These are phyloP conservation scores for Diversispora eburnea DNA, from an alignment of 192 early-diverging fungal species.

Conservation along the genomic window DNA sequence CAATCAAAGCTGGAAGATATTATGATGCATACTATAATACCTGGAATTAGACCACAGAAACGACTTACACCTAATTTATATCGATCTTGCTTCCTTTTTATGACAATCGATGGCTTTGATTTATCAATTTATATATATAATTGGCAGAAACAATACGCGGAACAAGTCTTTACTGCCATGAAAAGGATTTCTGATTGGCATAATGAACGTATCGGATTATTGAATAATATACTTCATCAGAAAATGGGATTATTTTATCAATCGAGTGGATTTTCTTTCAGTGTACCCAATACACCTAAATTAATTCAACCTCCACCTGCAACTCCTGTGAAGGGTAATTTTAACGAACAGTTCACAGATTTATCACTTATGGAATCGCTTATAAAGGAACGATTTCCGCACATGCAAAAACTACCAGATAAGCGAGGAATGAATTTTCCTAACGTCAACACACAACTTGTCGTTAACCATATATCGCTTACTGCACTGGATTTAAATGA, in stretches of 20 bases:
- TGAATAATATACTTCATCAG: constrained; percentile 55
- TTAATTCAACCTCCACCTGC: background rate
- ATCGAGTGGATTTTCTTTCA: constrained; percentile 8
- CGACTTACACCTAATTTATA: constrained; percentile 21
- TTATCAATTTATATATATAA: constrained; percentile 51
- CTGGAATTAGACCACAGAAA: constrained; percentile 28
- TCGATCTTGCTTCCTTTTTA: constrained; percentile 47
- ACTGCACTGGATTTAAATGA: constrained; percentile 10
- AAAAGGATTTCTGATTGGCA: constrained; percentile 45
- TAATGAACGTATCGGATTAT: constrained; percentile 42
- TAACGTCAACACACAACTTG: background rate
- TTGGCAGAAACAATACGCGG: constrained; percentile 44
- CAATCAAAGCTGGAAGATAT: constrained; percentile 38
- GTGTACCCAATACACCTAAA: background rate
- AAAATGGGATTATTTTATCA: constrained; percentile 64
- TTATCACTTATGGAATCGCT: constrained; percentile 35
- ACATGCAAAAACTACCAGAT: constrained; percentile 9
- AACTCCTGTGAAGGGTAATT: constrained; percentile 21
- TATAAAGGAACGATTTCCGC: constrained; percentile 33
- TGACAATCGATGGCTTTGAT: constrained; percentile 42
- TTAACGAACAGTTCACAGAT: constrained; percentile 20
- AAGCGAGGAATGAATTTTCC: background rate
- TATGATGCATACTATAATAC: constrained; percentile 36
- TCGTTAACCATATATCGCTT: background rate
- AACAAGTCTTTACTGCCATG: constrained; percentile 44